Evolutionary conservation across 768 basidiomycete species (phyloP).

Genomic region (Daedalea quercina): DNA sequence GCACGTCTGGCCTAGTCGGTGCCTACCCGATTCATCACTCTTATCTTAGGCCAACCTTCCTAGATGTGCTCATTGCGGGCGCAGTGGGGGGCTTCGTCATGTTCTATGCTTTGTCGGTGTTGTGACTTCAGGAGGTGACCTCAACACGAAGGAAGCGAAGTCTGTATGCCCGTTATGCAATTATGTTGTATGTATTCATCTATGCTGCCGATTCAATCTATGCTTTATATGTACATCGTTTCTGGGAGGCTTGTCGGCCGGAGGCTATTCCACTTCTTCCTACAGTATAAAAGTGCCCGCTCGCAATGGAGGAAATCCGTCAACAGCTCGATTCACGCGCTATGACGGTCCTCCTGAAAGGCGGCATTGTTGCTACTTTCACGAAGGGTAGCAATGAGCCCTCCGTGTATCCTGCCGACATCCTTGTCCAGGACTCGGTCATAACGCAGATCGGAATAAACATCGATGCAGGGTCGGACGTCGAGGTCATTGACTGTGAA

Average conservation of each 20-base stretch:
- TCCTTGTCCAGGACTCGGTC: conserved; percentile 19
- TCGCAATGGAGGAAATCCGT: not conserved
- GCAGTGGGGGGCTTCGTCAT: conserved; percentile 15
- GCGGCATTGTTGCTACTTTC: conserved; percentile 21
- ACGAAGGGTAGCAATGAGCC: conserved; percentile 10
- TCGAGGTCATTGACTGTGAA: conserved; percentile 21
- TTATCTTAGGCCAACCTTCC: conserved; percentile 8
- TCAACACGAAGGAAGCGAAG: not conserved
- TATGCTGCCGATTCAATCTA: conserved; percentile 1
- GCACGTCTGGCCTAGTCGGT: conserved; percentile 3
- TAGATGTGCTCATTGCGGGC: conserved; percentile 15
- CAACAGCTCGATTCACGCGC: not conserved
- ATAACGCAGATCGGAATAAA: conserved; percentile 19
- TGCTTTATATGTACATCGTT: not conserved
- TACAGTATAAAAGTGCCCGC: not conserved
- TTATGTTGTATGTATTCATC: conserved; percentile 6
- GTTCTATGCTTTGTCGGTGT: conserved; percentile 6
- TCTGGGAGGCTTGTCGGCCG: not conserved
- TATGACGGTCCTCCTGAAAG: conserved; percentile 18
- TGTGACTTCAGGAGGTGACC: not conserved
- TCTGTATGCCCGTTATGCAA: not conserved
- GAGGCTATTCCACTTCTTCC: not conserved
- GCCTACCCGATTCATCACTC: conserved; percentile 12
- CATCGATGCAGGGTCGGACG: conserved; percentile 12
- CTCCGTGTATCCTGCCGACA: conserved; percentile 18